Conservation (phyloP, 345 rosid species). For the Pistacia atlantica region DNA sequence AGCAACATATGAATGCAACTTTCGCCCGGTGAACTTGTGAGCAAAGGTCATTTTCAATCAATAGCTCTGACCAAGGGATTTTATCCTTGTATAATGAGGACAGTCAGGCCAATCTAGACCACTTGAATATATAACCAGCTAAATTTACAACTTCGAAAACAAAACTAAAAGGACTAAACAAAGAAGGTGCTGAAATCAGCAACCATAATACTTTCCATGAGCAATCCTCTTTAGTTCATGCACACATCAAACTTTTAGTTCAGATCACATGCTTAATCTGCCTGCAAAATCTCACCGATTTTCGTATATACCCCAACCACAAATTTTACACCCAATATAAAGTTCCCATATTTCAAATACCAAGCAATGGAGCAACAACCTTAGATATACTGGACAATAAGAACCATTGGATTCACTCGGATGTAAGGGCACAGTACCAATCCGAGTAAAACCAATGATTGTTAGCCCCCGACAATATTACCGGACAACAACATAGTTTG, state of each 20-base stretch:
- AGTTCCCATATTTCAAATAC: too few relatives aligned
- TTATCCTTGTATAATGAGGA: constrained; percentile 5
- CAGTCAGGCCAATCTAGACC: constrained; percentile 10
- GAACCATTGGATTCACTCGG: background rate
- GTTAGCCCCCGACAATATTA: background rate
- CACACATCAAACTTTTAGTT: background rate
- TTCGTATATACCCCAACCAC: background rate
- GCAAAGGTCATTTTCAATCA: constrained; percentile 28
- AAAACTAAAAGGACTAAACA: background rate
- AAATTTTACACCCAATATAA: too few relatives aligned
- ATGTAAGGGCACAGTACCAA: too few relatives aligned
- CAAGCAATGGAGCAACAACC: too few relatives aligned
- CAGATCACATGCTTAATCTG: constrained; percentile 18
- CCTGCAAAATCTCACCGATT: constrained; percentile 13
- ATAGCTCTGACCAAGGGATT: background rate
- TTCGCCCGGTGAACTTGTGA: constrained; percentile 13
- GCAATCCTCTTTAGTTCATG: constrained; percentile 20
- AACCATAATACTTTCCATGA: constrained; percentile 24
- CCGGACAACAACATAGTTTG: background rate
- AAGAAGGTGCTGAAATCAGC: constrained; percentile 6
- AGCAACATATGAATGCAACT: constrained; percentile 1
- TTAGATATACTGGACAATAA: too few relatives aligned
- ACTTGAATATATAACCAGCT: background rate
- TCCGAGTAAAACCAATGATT: too few relatives aligned
- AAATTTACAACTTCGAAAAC: background rate